Percentiles rank a stretch among this genome's conserved stretches.
Evolutionary conservation across 2,329 filamentous ascomycete genomes (phyloP).

Genomic region (Hypoxylon sp.): DNA sequence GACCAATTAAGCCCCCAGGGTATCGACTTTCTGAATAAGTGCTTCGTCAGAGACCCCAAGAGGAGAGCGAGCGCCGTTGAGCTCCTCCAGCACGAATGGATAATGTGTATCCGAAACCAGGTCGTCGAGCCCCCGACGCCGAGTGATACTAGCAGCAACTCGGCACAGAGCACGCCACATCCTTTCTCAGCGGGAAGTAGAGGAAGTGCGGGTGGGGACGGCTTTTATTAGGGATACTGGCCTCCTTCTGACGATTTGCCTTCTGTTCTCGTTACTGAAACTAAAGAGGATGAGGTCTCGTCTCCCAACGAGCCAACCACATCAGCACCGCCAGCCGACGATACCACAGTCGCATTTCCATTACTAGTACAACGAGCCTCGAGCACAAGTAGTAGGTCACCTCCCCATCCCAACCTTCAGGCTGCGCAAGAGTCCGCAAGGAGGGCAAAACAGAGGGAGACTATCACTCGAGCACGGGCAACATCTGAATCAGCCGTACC

Average conservation of each 20-base stretch:
- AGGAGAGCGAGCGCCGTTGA: constrained; percentile 87
- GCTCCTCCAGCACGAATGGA: constrained; percentile 94
- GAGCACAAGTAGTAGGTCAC: constrained; percentile 17
- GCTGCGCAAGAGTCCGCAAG: constrained; percentile 51
- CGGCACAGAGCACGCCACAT: constrained; percentile 57
- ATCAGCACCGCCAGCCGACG: constrained; percentile 8
- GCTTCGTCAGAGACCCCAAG: constrained; percentile 87
- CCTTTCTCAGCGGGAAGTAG: constrained; percentile 51
- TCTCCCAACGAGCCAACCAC: constrained; percentile 2
- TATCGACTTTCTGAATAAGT: constrained; percentile 88
- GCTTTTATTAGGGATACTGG: constrained; percentile 55
- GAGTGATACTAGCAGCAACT: constrained; percentile 67
- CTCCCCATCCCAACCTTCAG: constrained; percentile 43
- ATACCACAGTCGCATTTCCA: constrained; percentile 6
- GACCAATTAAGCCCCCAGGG: constrained; percentile 89
- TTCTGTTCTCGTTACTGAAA: constrained; percentile 36
- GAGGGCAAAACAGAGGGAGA: constrained; percentile 49
- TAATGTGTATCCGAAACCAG: constrained; percentile 74
- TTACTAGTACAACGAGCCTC: constrained; percentile 5
- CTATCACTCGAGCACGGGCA: constrained; percentile 41
- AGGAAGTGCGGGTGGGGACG: constrained; percentile 52
- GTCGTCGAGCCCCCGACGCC: constrained; percentile 76
- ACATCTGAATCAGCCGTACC: constrained; percentile 45
- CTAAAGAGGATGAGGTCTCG: constrained; percentile 29
- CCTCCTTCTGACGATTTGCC: constrained; percentile 43